Evolutionary conservation across 78 protist species (phyloP).

Genomic region (Polysphondylium violaceum): DNA sequence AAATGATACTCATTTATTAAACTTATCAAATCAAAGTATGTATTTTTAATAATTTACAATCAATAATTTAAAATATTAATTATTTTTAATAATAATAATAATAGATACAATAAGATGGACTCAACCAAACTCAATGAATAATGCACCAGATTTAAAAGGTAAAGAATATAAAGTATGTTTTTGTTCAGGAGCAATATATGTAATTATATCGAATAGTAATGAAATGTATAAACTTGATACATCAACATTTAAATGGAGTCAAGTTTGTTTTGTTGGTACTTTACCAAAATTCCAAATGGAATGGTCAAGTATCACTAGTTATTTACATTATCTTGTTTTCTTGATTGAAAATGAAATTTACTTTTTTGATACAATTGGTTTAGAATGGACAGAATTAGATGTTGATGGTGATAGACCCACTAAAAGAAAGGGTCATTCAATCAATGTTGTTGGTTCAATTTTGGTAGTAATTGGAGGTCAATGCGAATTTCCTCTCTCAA

Average conservation of each 20-base stretch:
- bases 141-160: conserved; percentile 1
- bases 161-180: conserved; percentile 29
- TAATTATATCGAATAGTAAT: conserved; percentile 2
- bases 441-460: conserved; percentile 23
- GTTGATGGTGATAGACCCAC: conserved; percentile 40
- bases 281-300: conserved; percentile 20
- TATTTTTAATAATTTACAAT: neutral
- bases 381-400: conserved; percentile 19
- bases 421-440: conserved; percentile 41
- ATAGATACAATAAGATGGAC: conserved; percentile 52
- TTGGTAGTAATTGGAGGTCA: conserved; percentile 53
- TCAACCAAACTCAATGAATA: conserved; percentile 22
- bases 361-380: conserved; percentile 20
- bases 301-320: neutral
- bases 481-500: conserved; percentile 59
- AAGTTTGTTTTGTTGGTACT: conserved; percentile 29
- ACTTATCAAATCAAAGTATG: conserved; percentile 42
- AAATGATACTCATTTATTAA: conserved; percentile 43
- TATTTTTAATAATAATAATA: too few species aligned
- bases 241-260: conserved; percentile 27
- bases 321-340: neutral
- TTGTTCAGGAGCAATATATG: conserved; percentile 25
- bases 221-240: conserved; percentile 31
- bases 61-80: neutral
- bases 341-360: conserved; percentile 39